Evolutionary conservation across 2,329 filamentous ascomycete species (phyloP).

Genomic region (Elsinoe ampelina): DNA sequence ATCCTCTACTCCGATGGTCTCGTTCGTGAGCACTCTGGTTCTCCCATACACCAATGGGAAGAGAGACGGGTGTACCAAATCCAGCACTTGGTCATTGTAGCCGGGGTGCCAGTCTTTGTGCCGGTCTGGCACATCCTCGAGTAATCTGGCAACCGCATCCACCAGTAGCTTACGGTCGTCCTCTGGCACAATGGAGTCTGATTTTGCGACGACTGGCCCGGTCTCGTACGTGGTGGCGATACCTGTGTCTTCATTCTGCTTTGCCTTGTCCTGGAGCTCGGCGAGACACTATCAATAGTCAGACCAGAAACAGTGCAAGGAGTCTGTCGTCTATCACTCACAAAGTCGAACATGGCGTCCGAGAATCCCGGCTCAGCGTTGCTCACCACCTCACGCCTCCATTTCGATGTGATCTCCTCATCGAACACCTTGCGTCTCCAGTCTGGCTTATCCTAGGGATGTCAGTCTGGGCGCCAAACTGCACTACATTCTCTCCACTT

Average conservation of each 20-base stretch:
- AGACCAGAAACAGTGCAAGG: neutral
- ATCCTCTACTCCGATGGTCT: conserved; percentile 23
- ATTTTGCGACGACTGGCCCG: conserved; percentile 42
- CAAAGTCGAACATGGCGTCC: conserved; percentile 23
- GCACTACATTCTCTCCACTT: neutral
- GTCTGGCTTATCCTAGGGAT: conserved; percentile 22
- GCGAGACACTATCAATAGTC: conserved; percentile 24
- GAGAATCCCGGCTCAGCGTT: conserved; percentile 15
- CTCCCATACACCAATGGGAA: conserved; percentile 50
- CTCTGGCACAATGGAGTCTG: conserved; percentile 38
- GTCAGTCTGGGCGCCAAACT: conserved; percentile 24
- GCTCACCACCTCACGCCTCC: conserved; percentile 18
- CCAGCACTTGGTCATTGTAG: conserved; percentile 47
- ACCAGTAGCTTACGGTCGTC: conserved; percentile 35
- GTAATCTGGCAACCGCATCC: conserved; percentile 36
- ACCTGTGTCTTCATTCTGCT: conserved; percentile 32
- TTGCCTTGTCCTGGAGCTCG: conserved; percentile 45
- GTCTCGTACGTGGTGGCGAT: conserved; percentile 40
- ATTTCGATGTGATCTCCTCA: conserved; percentile 21
- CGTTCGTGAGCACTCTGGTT: conserved; percentile 33
- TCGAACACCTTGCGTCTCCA: conserved; percentile 26
- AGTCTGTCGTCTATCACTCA: neutral
- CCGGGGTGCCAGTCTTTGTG: conserved; percentile 54
- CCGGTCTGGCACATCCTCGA: conserved; percentile 41
- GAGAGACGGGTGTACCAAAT: conserved; percentile 56